Evolutionary conservation across 208 protist species (phyloP).

Genomic region (Leishmania guyanensis): DNA sequence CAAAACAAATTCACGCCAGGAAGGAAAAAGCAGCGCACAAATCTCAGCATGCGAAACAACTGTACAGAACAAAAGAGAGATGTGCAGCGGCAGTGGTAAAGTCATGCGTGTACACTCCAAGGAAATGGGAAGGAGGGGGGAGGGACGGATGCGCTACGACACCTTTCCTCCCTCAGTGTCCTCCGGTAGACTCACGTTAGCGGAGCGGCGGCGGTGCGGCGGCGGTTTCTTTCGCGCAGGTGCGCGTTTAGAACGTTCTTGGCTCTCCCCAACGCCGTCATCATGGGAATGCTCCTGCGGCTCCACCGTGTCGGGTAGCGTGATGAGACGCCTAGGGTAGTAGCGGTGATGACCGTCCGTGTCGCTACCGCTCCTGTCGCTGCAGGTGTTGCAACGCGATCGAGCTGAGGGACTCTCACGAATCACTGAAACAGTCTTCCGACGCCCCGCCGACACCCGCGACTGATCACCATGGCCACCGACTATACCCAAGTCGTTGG

Average conservation of each 20-base stretch:
- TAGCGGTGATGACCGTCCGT: too few species aligned
- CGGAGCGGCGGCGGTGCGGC: neutral
- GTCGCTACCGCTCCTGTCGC: neutral
- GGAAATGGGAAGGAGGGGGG: neutral
- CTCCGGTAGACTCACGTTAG: neutral
- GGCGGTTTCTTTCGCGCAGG: neutral
- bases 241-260: neutral
- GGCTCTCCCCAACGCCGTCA: conserved; percentile 3
- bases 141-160: neutral
- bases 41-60: too few species aligned
- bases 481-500: neutral
- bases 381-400: neutral
- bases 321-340: neutral
- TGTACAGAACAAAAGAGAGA: too few species aligned
- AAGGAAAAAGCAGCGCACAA: too few species aligned
- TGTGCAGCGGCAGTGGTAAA: too few species aligned
- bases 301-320: neutral
- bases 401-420: neutral
- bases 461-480: neutral
- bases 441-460: neutral
- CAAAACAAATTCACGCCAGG: too few species aligned
- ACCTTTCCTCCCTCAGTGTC: neutral
- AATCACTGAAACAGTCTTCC: neutral
- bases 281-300: neutral
- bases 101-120: neutral